These are phyloP conservation scores for Boletellus emodensis DNA, from an alignment of 768 basidiomycete genomes.

Conservation along the genomic window DNA sequence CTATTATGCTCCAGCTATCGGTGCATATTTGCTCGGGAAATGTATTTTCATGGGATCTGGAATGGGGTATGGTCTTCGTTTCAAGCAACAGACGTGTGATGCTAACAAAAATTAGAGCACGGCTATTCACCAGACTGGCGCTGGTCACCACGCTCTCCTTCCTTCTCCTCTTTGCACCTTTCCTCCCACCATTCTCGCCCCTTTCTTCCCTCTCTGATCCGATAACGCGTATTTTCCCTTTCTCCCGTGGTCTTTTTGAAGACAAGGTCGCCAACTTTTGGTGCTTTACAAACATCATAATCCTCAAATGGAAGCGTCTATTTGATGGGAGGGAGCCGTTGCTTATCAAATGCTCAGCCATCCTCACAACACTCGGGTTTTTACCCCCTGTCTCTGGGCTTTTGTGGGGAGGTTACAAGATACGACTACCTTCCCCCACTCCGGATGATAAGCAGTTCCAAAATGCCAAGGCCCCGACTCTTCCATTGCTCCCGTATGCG, in stretches of 20 bases:
- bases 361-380: conserved; percentile 68
- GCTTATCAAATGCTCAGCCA: conserved; percentile 64
- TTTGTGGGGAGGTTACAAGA: conserved; percentile 35
- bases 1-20: conserved; percentile 92
- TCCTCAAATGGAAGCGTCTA: conserved; percentile 73
- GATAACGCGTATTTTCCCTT: conserved; percentile 84
- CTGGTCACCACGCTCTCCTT: conserved; percentile 61
- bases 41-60: conserved; percentile 75
- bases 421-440: conserved; percentile 12
- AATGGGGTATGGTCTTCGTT: conserved; percentile 52
- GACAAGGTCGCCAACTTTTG: conserved; percentile 98
- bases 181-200: conserved; percentile 65
- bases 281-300: conserved; percentile 82
- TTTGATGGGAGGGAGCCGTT: conserved; percentile 38
- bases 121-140: conserved; percentile 65
- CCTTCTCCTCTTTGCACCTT: conserved; percentile 70
- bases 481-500: conserved; percentile 74
- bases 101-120: conserved; percentile 29
- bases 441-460: neutral
- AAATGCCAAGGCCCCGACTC: conserved; percentile 43
- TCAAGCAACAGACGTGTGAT: neutral
- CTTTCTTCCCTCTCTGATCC: conserved; percentile 52
- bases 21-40: conserved; percentile 84
- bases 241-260: conserved; percentile 86
- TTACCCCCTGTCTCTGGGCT: conserved; percentile 53